Evolutionary conservation across 345 rosid genomes (phyloP).

Genomic region (Corymbia maculata): DNA sequence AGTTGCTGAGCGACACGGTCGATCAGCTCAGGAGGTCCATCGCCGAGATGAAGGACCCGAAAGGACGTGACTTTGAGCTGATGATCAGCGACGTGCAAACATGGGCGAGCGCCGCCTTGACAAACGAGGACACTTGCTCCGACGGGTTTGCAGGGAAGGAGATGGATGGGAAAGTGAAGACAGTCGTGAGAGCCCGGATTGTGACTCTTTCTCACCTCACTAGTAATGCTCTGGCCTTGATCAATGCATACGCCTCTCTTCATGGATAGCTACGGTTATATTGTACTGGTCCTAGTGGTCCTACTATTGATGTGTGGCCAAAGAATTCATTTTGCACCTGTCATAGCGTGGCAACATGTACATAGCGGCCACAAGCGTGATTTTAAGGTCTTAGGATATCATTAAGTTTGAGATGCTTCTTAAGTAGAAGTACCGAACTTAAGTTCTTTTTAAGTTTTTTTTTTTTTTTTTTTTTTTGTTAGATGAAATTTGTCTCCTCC

Average conservation of each 20-base stretch:
- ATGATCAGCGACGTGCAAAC: slow-evolving; percentile 51
- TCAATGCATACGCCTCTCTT: slow-evolving; percentile 47
- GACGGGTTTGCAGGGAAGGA: slow-evolving; percentile 47
- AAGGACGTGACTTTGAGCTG: slow-evolving; percentile 14
- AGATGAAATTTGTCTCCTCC: neutral
- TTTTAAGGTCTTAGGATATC: neutral
- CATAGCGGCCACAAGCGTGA: neutral
- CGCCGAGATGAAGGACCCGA: slow-evolving; percentile 33
- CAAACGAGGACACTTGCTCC: slow-evolving; percentile 55
- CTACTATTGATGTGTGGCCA: neutral
- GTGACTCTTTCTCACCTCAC: slow-evolving; percentile 45
- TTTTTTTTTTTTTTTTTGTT: neutral
- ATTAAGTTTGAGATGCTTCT: neutral
- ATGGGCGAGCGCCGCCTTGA: slow-evolving; percentile 81
- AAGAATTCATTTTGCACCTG: neutral
- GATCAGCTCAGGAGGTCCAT: slow-evolving; percentile 51
- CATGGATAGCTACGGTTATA: slow-evolving; percentile 10
- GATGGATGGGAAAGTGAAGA: slow-evolving; percentile 30
- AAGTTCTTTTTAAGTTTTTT: neutral
- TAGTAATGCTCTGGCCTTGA: slow-evolving; percentile 70
- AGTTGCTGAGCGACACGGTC: slow-evolving; percentile 44
- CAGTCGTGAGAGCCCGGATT: slow-evolving; percentile 24
- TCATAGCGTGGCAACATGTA: neutral
- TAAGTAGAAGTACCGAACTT: neutral
- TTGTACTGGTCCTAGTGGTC: neutral